Evolutionary conservation across 2,329 filamentous ascomycete species (phyloP), one percentile per base, ranked within the genome.

Genomic region (Diaporthe destruens): DNA sequence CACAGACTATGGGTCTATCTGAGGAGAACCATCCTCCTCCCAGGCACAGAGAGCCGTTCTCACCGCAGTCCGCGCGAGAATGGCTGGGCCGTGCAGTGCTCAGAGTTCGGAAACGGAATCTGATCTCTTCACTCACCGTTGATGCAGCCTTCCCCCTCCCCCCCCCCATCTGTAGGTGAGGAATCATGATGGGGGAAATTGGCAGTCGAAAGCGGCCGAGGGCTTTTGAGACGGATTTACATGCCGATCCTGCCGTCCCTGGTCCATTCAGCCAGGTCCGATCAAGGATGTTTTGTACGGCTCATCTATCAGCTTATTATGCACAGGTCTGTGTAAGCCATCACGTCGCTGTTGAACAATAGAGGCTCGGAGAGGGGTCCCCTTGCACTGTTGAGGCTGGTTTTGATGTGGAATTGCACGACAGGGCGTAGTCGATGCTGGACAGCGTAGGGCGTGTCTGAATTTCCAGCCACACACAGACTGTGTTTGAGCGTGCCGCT

Each of bases 201-300:
- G 67, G 57, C 36, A 61, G 39, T 29, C 49, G 53, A 54, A 55
- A 39, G 68, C 51, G 66, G 66, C 66, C 44, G 36, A 65, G 14
- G 61, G 44, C 44, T 49, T 56, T 44, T 49, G 69, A 71, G 61
- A 71, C 68, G 69, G 53, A 42, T 65, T 57, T 44, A 68, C 66
- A 70, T 74, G 71, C 71, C 73, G 66, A 69, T 59, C 71, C 25
- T 72, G 54, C 72, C 72, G 65, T 61, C 42, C 53, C 29, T 70
- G 63, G 39, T 67, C 72, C 66, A 56, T 61, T 70, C 57, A 51
- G 42, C 54, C 34, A 72, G 23, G 42, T 54, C 55, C 61, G 72
- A 29, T 36, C 59, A 67, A 69, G 57, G 51, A 70, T 70, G 39
- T 68, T 44, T 53, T 53, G 9, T 23, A 67, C 59, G 57, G 53